Conservation (phyloP, 192 early-diverging fungal genomes). For the Backusella tuberculispora region DNA sequence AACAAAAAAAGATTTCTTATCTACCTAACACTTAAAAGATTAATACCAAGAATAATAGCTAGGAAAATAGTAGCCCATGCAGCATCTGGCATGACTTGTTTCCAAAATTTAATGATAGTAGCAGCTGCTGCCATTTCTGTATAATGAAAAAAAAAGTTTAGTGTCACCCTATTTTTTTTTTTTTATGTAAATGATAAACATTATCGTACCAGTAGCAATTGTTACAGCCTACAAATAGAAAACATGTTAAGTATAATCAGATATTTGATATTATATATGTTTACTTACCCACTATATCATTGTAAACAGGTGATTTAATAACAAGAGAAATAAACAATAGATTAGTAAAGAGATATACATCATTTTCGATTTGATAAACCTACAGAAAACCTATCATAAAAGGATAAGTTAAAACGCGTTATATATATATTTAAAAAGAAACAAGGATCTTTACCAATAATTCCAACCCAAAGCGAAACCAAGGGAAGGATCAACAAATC, state of each 20-base stretch:
- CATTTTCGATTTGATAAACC: background rate
- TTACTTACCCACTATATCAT: constrained; percentile 33
- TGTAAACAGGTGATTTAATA: background rate
- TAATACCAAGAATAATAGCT: constrained; percentile 61
- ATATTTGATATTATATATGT: background rate
- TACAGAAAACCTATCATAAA: constrained; percentile 28
- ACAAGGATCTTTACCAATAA: constrained; percentile 51
- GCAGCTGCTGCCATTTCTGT: constrained; percentile 77
- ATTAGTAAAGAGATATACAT: constrained; percentile 47
- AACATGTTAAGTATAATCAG: background rate
- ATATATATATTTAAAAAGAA: background rate
- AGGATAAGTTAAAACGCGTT: background rate
- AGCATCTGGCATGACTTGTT: constrained; percentile 40
- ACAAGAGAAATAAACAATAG: background rate
- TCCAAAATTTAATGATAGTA: constrained; percentile 80
- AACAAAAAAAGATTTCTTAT: no score
- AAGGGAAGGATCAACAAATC: constrained; percentile 79
- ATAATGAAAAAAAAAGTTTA: constrained; percentile 26
- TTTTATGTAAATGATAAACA: constrained; percentile 13
- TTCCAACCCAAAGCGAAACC: constrained; percentile 77
- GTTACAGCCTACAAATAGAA: constrained; percentile 33
- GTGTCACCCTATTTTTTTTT: background rate
- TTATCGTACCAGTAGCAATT: constrained; percentile 32
- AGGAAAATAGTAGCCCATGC: constrained; percentile 58
- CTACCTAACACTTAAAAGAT: constrained; percentile 62